Evolutionary conservation across 257 asterid species (phyloP), one percentile per base, ranked within the genome.

Genomic region (Linaria vulgaris): DNA sequence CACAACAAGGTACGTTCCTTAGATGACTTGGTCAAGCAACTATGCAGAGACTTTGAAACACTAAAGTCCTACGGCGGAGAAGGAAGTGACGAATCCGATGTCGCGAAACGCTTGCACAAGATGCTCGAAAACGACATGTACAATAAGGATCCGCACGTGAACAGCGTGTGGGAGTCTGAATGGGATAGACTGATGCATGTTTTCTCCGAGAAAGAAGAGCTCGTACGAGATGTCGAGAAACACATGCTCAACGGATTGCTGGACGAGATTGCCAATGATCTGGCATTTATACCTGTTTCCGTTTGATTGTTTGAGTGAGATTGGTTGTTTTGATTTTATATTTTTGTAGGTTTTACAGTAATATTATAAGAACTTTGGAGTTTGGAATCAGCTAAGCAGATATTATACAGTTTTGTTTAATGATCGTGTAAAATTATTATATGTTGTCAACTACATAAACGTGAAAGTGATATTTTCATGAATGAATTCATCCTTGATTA

Each of bases 101-200:
- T 78, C 3, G 85, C 87, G 24, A 83, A 80, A 15, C 64, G 78
- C 70, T 62, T 88, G 21, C 60, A 72, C 52, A 68, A 61, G 44
- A 87, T 85, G 92, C 85, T 88, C 56, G 71, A 78, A 44, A 84
- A 70, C 25, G 96, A 91, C 73, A 77, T 88, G 10, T 65, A 65
- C 13, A 57, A 70, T n/a, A 60, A 54, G 48, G 59, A 63, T 12
- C 74, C 95, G 9, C 85, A 82, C 56, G 80, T 83, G 54, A 87
- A 81, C 76, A 59, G 80, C 72, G 76, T 81, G 92, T 90, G 97
- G 97, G 97, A 85, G 66, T 77, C 72, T 43, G 86, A 86, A 15
- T 90, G 97, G 96, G 74, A 70, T 67, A 69, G 70, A 30, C 69
- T 67, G 67, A 70, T 17, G 73, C 70, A 66, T n/a, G 68, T 73